Conservation (phyloP, 768 basidiomycete species). For the Boletus patriciae region DNA sequence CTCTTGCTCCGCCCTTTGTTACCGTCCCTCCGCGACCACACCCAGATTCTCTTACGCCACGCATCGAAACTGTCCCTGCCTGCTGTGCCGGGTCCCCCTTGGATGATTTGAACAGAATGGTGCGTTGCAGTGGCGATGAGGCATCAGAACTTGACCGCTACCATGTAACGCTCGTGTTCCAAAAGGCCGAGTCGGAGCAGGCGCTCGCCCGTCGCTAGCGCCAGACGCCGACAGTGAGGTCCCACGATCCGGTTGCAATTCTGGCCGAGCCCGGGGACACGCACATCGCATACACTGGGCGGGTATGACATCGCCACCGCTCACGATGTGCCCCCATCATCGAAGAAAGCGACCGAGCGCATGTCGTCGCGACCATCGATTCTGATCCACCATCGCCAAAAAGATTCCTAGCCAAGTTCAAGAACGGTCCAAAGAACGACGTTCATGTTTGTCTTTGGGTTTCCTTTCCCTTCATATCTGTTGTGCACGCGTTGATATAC, state of each 20-base stretch:
- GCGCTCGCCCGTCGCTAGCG: neutral
- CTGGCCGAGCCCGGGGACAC: slow-evolving; percentile 1
- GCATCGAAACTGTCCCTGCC: too few relatives aligned
- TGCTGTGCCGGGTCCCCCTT: too few relatives aligned
- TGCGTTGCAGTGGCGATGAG: neutral
- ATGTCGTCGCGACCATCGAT: neutral
- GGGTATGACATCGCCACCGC: neutral
- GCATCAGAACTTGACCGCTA: neutral
- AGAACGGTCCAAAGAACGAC: too few relatives aligned
- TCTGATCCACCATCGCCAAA: neutral
- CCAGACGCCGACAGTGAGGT: neutral
- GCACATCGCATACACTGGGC: neutral
- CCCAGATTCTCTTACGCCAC: too few relatives aligned
- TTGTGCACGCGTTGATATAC: too few relatives aligned
- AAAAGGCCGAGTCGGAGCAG: neutral
- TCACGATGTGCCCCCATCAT: neutral
- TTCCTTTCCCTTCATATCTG: too few relatives aligned
- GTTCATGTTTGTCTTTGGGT: too few relatives aligned
- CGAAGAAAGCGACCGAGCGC: neutral
- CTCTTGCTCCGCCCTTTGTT: too few relatives aligned
- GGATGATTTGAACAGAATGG: too few relatives aligned
- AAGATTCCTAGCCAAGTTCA: too few relatives aligned
- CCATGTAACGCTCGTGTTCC: neutral
- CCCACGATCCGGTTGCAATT: neutral
- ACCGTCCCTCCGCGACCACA: too few relatives aligned